These are phyloP conservation scores for Microsporum audouinii DNA, from an alignment of 2,329 filamentous ascomycete species.

Conservation along the genomic window DNA sequence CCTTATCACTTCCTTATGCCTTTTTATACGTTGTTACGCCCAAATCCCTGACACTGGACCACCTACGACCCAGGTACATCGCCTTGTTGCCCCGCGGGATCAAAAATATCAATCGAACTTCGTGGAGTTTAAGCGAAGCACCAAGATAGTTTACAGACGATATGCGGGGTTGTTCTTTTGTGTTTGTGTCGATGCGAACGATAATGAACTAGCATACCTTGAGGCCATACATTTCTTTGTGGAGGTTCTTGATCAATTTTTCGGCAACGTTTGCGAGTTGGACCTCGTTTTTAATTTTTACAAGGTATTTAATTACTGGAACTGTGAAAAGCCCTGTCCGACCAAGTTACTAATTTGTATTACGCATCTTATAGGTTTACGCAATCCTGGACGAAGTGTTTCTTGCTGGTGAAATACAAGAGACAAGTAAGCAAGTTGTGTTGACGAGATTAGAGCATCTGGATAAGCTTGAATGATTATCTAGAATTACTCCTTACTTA, in stretches of 20 bases:
- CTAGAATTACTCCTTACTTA: neutral
- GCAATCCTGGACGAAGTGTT: slow-evolving; percentile 98
- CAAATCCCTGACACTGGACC: neutral
- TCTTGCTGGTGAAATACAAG: slow-evolving; percentile 92
- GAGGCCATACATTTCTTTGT: slow-evolving; percentile 99
- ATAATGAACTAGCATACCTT: slow-evolving; percentile 93
- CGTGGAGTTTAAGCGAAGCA: slow-evolving; percentile 61
- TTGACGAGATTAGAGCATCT: slow-evolving; percentile 86
- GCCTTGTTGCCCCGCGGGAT: slow-evolving; percentile 90
- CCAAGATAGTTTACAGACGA: slow-evolving; percentile 93
- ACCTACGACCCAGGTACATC: slow-evolving; percentile 57
- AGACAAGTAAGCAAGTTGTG: slow-evolving; percentile 97
- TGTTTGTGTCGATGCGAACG: slow-evolving; percentile 96
- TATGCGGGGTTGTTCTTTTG: slow-evolving; percentile 99
- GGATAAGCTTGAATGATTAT: slow-evolving; percentile 74
- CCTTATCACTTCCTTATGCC: neutral
- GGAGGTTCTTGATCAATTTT: slow-evolving; percentile 95
- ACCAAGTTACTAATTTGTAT: neutral
- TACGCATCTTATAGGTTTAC: slow-evolving; percentile 54
- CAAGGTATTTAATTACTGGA: slow-evolving; percentile 40
- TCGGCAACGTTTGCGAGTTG: slow-evolving; percentile 96
- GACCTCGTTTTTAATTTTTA: slow-evolving; percentile 71
- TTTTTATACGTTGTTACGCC: neutral
- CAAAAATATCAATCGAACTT: slow-evolving; percentile 99
- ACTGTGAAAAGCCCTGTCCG: neutral